phyloP scores from a whole-genome alignment of 352 stramenopile genomes.

The Globisporangium sylvaticum region DNA sequence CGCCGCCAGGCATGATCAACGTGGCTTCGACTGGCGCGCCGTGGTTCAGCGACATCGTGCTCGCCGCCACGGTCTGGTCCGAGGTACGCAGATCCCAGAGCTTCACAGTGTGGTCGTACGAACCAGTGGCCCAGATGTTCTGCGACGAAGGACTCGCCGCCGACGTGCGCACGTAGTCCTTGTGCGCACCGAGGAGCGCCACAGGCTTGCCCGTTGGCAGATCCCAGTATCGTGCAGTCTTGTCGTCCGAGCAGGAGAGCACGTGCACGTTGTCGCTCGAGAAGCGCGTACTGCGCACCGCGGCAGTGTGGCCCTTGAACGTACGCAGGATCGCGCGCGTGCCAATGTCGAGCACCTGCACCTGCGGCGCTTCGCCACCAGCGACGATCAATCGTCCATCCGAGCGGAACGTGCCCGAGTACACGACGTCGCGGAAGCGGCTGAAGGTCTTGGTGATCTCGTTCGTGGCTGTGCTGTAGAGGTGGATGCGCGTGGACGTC shows the following conservation, averaged over 20 bases:
- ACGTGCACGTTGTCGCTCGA: conserved; percentile 83
- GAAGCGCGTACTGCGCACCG: conserved; percentile 79
- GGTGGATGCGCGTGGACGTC: conserved; percentile 81
- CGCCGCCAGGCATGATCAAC: conserved; percentile 83
- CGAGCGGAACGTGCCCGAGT: conserved; percentile 80
- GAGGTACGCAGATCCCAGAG: conserved; percentile 89
- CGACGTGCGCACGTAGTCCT: conserved; percentile 86
- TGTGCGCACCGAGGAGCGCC: conserved; percentile 75
- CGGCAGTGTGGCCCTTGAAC: conserved; percentile 82
- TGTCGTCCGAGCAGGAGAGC: conserved; percentile 89
- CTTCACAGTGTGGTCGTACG: conserved; percentile 92
- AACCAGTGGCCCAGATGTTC: conserved; percentile 84
- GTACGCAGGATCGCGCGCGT: conserved; percentile 81
- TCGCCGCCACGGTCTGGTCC: conserved; percentile 48
- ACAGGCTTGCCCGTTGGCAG: conserved; percentile 79
- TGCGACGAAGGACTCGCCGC: conserved; percentile 65
- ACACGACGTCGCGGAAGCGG: conserved; percentile 85
- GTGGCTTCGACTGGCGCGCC: conserved; percentile 86
- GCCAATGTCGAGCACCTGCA: conserved; percentile 85
- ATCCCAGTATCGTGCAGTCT: conserved; percentile 87
- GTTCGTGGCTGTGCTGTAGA: conserved; percentile 81
- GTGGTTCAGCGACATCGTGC: conserved; percentile 69
- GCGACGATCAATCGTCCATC: conserved; percentile 88
- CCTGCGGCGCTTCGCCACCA: conserved; percentile 64
- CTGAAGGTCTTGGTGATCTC: conserved; percentile 88